These are phyloP conservation scores for Clavariopsis aquatica DNA, from an alignment of 495 filamentous ascomycete genomes.

Conservation along the genomic window DNA sequence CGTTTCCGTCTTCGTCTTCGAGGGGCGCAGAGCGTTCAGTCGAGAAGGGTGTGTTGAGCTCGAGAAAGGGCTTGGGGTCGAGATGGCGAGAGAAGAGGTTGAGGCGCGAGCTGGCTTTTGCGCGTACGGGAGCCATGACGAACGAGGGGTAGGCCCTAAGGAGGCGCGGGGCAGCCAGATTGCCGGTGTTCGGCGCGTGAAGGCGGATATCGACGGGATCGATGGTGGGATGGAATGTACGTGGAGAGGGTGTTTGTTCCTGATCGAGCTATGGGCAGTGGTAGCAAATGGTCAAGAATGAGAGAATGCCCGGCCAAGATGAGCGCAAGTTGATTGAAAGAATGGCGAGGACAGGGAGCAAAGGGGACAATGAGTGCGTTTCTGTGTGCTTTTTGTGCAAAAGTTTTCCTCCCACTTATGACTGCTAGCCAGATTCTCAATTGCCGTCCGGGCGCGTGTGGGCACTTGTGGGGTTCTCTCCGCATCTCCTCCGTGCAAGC, in stretches of 20 bases:
- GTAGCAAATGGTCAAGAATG: neutral
- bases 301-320: neutral
- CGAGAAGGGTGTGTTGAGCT: slow-evolving; percentile 68
- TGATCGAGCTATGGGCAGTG: slow-evolving; percentile 1
- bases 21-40: slow-evolving; percentile 58
- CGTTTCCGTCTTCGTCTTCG: slow-evolving; percentile 57
- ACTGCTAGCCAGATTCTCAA: neutral
- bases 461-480: slow-evolving; percentile 1
- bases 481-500: neutral
- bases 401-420: slow-evolving; percentile 2
- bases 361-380: neutral
- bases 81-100: slow-evolving; percentile 83
- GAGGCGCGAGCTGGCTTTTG: slow-evolving; percentile 60
- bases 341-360: neutral
- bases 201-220: neutral
- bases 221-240: neutral
- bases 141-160: slow-evolving; percentile 31
- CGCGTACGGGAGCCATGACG: slow-evolving; percentile 56
- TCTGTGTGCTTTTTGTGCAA: neutral
- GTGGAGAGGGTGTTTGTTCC: neutral
- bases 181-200: slow-evolving; percentile 23
- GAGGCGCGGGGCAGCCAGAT: slow-evolving; percentile 30
- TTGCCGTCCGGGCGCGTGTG: neutral
- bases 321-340: neutral
- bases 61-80: slow-evolving; percentile 61